Percentiles rank a stretch among this genome's conserved stretches.
These are phyloP conservation scores for Amanita exitialis DNA, from an alignment of 768 basidiomycete genomes.

Conservation along the genomic window DNA sequence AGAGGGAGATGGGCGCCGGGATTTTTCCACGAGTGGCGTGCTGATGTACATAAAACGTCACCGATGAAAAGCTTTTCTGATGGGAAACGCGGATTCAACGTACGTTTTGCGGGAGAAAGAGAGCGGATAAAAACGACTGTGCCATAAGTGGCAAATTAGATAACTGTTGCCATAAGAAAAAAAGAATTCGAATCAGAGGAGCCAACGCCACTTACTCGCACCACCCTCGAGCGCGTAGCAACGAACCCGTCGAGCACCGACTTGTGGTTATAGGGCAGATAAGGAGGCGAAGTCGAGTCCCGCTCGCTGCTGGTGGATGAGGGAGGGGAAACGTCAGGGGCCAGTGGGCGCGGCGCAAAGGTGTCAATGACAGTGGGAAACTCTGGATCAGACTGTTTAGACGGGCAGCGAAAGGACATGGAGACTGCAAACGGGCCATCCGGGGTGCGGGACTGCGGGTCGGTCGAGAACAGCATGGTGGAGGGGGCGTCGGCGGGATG, in stretches of 20 bases:
- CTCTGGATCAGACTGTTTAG: background rate
- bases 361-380: constrained; percentile 14
- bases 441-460: constrained; percentile 6
- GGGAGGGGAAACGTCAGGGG: constrained; percentile 21
- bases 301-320: constrained; percentile 23
- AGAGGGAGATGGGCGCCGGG: constrained; percentile 35
- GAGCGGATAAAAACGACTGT: constrained; percentile 23
- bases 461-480: constrained; percentile 6
- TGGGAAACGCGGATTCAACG: constrained; percentile 9
- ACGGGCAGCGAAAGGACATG: background rate
- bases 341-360: constrained; percentile 18
- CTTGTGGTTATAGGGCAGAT: constrained; percentile 9
- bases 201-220: constrained; percentile 31
- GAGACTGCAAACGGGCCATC: constrained; percentile 5
- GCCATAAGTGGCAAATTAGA: constrained; percentile 28
- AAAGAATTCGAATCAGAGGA: background rate
- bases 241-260: constrained; percentile 30
- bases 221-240: constrained; percentile 41
- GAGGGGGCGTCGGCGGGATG: constrained; percentile 1
- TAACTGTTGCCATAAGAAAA: constrained; percentile 18
- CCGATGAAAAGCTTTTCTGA: background rate
- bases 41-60: constrained; percentile 6
- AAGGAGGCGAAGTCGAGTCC: constrained; percentile 12
- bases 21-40: constrained; percentile 13
- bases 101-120: constrained; percentile 30